Evolutionary conservation across 1,284 basidiomycete genomes (phyloP).

Genomic region (Heterobasidion occidentale): DNA sequence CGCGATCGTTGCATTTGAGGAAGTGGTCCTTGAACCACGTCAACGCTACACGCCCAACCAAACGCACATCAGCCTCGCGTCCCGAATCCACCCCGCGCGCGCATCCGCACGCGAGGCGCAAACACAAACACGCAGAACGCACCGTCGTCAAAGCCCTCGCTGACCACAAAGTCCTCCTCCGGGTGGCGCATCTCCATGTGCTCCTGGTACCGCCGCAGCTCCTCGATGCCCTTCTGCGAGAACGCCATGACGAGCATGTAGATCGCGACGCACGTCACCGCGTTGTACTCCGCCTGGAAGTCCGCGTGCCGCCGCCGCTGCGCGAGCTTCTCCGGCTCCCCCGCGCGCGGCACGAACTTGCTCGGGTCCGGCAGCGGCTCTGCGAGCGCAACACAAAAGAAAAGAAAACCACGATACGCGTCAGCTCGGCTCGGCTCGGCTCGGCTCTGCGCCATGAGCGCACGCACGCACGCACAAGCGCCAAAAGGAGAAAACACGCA

Average conservation of each 20-base stretch:
- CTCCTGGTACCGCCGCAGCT: constrained; percentile 61
- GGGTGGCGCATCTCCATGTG: constrained; percentile 73
- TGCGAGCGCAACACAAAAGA: constrained; percentile 17
- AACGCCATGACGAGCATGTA: constrained; percentile 94
- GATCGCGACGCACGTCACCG: constrained; percentile 80
- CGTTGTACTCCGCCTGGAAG: constrained; percentile 70
- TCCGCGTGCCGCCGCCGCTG: constrained; percentile 58
- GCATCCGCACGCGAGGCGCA: too few species aligned
- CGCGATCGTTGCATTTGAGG: constrained; percentile 69
- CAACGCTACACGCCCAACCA: constrained; percentile 36
- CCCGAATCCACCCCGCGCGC: too few species aligned
- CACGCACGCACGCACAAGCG: too few species aligned
- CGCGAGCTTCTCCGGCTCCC: constrained; percentile 65
- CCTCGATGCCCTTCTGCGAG: constrained; percentile 85
- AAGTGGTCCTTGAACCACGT: constrained; percentile 75
- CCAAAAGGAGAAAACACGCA: constrained; percentile 26
- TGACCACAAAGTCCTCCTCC: constrained; percentile 60
- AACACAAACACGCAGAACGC: constrained; percentile 21
- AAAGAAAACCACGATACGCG: neutral
- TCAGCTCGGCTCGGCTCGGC: neutral
- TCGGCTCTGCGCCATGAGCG: too few species aligned
- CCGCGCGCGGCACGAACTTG: constrained; percentile 62
- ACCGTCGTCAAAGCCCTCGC: constrained; percentile 77
- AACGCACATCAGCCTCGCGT: neutral
- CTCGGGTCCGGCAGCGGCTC: constrained; percentile 69